Base-by-base conservation (phyloP, 2,329 filamentous ascomycete species). In the Sporothrix luriei region DNA sequence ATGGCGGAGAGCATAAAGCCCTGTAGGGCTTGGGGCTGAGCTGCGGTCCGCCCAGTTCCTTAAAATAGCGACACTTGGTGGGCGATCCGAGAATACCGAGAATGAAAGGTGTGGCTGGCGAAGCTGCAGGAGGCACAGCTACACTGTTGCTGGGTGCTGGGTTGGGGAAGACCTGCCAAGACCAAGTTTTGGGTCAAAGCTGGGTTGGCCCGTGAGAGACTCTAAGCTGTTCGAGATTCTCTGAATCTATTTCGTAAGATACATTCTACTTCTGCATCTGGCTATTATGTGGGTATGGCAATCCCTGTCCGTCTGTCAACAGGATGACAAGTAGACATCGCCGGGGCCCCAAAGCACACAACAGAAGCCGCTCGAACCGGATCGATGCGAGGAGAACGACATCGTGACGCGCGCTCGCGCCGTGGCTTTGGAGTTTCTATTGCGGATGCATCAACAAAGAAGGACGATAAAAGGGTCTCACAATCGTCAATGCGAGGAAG, bases 51-150 rank as follows among this genome's bases (percentile, higher is more conserved):
- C 43, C 21, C 33, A 43, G 38, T 61, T 61, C 57, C 57, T 46
- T 61, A 61, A 61, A 43, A 61, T 61, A 61, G 57, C 57, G 38
- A 46, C 57, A 24, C 4, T 61, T 33, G 38, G 6, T 19, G 57
- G n/a, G 14, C 57, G 11, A 46, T 61, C 38, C 57, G 13, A 43
- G 57, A n/a, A n/a, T n/a, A n/a, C n/a, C n/a, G n/a, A 38, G 26
- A n/a, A 16, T 59, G 29, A 19, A 43, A 5, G 33, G 7, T 24
- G 55, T 61, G 33, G 55, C 33, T 10, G 33, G 55, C 10, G 38
- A 61, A 61, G 24, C 26, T 55, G 55, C 33, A 43, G 38, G 55
- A 43, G 55, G 55, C 57, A 61, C n/a, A 46, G 21, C 21, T n/a
- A 16, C n/a, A n/a, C n/a, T n/a, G n/a, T n/a, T n/a, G n/a, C n/a